These are phyloP conservation scores for Plasmodium yoelii DNA, from an alignment of 169 alveolate genomes.

Conservation along the genomic window DNA sequence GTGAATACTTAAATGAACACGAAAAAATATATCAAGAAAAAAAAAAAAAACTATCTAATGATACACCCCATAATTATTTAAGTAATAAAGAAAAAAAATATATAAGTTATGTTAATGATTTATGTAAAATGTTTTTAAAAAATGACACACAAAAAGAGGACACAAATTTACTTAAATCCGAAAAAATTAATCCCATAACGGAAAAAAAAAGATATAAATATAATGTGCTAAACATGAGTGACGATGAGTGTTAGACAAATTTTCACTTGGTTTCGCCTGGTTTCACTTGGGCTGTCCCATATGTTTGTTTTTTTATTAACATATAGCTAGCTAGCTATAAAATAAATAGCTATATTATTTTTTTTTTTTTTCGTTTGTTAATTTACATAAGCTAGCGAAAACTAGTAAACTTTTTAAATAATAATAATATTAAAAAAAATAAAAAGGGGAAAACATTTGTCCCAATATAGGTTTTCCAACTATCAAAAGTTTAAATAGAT, in stretches of 20 bases:
- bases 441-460: too few species aligned
- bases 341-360: too few species aligned
- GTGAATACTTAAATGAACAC: constrained; percentile 50
- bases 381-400: too few species aligned
- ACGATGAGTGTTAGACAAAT: constrained; percentile 16
- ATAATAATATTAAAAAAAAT: too few species aligned
- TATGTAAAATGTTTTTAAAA: constrained; percentile 38
- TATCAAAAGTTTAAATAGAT: too few species aligned
- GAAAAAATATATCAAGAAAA: constrained; percentile 35
- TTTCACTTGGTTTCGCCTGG: too few species aligned
- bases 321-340: too few species aligned
- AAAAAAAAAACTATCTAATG: constrained; percentile 2
- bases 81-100: constrained; percentile 28
- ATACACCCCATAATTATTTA: constrained; percentile 15
- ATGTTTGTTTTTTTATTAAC: too few species aligned
- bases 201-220: constrained; percentile 23
- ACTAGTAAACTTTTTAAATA: too few species aligned
- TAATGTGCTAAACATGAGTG: constrained; percentile 26
- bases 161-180: not conserved
- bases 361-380: too few species aligned
- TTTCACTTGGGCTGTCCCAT: too few species aligned
- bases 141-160: constrained; percentile 2
- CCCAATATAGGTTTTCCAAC: too few species aligned
- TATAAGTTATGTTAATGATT: constrained; percentile 37
- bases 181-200: not conserved